Evolutionary conservation across 2,329 filamentous ascomycete species (phyloP), one percentile per base, ranked within the genome.

Genomic region (Fusarium nelsonii): DNA sequence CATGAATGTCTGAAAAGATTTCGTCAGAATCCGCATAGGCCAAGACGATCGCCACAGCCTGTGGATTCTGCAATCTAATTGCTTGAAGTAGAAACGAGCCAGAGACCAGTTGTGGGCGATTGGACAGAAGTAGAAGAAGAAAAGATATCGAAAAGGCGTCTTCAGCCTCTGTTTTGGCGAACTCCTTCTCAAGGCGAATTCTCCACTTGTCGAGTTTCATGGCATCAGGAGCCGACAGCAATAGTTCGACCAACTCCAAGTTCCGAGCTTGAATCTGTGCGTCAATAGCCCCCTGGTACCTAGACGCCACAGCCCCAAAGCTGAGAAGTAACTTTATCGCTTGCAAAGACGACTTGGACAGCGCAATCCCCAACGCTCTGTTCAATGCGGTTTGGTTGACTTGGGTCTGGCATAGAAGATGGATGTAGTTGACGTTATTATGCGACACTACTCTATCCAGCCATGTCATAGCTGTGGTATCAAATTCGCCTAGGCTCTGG

Each of bases 401-500:
- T 8, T 52, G 43, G 2, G 32, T 37, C 11, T 69, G 65, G 2
- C 65, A 69, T 0, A 69, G 3, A 12, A 69, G 40, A 5, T 69
- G 60, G 5, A 69, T 50, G 1, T 69, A 69, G 6, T 62, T 48
- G 8, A 61, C 16, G 3, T 61, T 69, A 6, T 62, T 18, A 9
- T 44, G 37, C 3, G 33, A 10, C 1, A 44, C 40, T 2, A 18
- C 51, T 2, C 32, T 66, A 1, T 69, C 59, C 12, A 69, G 7
- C 65, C 65, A 69, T 0, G 18, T 41, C 34, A 69, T 69, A 0
- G 16, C 43, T 0, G n/a, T 9, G 3, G 26, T 16, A 8, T 53
- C 41, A 10, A 52, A 46, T 3, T 26, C 14, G 8, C 2, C 18
- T 3, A 18, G 8, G 4, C 15, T 28, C 15, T 10, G 32, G 9